These are phyloP conservation scores for Meira nashicola DNA, from an alignment of 1,284 basidiomycete genomes.

Conservation along the genomic window DNA sequence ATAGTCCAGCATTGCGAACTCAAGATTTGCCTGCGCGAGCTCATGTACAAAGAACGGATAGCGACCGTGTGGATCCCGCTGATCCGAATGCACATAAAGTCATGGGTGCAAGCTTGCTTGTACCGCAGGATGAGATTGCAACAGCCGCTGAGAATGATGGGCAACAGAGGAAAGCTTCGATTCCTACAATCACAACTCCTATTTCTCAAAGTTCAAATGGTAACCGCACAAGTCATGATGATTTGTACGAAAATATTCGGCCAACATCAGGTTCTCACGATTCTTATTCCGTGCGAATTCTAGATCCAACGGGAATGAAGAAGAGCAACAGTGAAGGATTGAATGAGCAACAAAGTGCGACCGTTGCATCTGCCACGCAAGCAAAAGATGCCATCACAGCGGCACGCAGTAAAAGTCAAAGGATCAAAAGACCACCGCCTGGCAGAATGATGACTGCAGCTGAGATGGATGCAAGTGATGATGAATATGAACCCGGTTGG, in stretches of 20 bases:
- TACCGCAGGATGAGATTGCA: slow-evolving; percentile 31
- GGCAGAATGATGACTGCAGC: slow-evolving; percentile 37
- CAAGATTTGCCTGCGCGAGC: background rate
- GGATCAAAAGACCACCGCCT: slow-evolving; percentile 33
- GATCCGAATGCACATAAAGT: slow-evolving; percentile 32
- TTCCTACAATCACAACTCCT: background rate
- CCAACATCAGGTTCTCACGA: too few relatives aligned
- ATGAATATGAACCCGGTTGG: slow-evolving; percentile 45
- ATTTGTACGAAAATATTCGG: too few relatives aligned
- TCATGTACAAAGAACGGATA: slow-evolving; percentile 28
- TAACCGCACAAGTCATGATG: background rate
- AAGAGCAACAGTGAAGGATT: too few relatives aligned
- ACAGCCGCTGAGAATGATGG: slow-evolving; percentile 17
- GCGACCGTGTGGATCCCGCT: slow-evolving; percentile 28
- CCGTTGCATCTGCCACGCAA: background rate
- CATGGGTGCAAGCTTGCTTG: slow-evolving; percentile 28
- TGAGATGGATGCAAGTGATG: slow-evolving; percentile 45
- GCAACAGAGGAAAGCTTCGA: background rate
- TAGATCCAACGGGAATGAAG: too few relatives aligned
- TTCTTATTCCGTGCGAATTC: too few relatives aligned
- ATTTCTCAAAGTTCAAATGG: background rate
- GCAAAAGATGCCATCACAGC: slow-evolving; percentile 26
- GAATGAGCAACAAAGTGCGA: too few relatives aligned
- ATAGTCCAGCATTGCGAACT: background rate
- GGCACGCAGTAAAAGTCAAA: slow-evolving; percentile 30